Percentiles rank a stretch among this genome's conserved stretches.
phyloP scores from a whole-genome alignment of 2,329 filamentous ascomycete genomes.

The Exophiala phaeomuriformis region DNA sequence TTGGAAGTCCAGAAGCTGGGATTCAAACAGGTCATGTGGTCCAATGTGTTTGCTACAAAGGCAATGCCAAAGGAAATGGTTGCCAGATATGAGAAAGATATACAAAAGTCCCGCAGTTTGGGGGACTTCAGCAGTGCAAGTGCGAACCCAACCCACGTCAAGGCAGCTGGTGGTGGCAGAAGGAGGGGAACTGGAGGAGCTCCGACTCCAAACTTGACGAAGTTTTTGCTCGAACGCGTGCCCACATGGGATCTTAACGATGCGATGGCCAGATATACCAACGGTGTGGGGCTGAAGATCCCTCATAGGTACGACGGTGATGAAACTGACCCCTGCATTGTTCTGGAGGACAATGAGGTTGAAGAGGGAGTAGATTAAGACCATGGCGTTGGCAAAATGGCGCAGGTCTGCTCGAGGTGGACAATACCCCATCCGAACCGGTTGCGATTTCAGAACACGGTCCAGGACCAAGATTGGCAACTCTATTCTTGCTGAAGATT shows the following conservation, averaged over 20 bases:
- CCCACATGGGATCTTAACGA: conserved; percentile 9
- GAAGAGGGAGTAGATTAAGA: not conserved
- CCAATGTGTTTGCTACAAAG: conserved; percentile 8
- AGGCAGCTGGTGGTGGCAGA: not conserved
- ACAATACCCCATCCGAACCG: no score
- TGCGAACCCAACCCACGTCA: not conserved
- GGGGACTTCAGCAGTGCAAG: not conserved
- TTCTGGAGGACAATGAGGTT: not conserved
- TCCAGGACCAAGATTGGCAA: no score
- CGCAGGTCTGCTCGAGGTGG: no score
- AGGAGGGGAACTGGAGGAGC: no score
- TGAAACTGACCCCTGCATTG: not conserved
- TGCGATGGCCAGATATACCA: conserved; percentile 7
- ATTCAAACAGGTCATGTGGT: conserved; percentile 9
- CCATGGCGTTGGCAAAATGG: not conserved
- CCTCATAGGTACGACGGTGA: not conserved
- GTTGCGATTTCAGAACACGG: no score
- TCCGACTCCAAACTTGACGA: not conserved
- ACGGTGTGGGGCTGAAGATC: conserved; percentile 6
- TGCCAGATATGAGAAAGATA: conserved; percentile 1
- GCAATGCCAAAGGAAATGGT: not conserved
- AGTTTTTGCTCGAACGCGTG: conserved; percentile 5
- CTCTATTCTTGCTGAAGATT: no score
- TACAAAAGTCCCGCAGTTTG: conserved; percentile 1
- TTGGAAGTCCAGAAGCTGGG: conserved; percentile 15